These are phyloP conservation scores for Fusarium begoniae DNA, from an alignment of 2,329 filamentous ascomycete genomes.

Conservation along the genomic window DNA sequence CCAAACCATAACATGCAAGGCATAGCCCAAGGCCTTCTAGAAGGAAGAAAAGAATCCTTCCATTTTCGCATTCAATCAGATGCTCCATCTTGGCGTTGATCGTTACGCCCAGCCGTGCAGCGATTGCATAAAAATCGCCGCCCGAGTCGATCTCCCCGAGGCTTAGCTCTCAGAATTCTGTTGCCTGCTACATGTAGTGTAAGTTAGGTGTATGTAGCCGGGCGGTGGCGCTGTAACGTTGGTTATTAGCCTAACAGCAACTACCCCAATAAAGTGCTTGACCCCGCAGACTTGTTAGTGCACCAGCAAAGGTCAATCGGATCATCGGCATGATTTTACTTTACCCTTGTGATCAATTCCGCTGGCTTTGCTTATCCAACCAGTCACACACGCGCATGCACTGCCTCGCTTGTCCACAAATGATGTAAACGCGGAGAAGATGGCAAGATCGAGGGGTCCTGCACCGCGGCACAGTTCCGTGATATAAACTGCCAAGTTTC, in stretches of 20 bases:
- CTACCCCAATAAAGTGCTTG: neutral
- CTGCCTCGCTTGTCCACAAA: neutral
- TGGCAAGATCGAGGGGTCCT: neutral
- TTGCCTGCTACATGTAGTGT: neutral
- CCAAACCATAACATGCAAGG: neutral
- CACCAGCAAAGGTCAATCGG: neutral
- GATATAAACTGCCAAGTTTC: constrained; percentile 11
- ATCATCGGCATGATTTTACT: constrained; percentile 4
- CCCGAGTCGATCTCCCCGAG: neutral
- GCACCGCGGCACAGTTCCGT: neutral
- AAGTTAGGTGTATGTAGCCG: neutral
- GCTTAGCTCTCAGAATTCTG: neutral
- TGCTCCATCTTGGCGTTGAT: neutral
- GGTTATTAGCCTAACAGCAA: neutral
- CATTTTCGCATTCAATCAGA: neutral
- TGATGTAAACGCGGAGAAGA: neutral
- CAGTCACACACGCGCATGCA: neutral
- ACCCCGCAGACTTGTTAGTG: neutral
- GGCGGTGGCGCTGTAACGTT: constrained; percentile 3
- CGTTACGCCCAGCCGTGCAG: neutral
- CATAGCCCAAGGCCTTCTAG: neutral
- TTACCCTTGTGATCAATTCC: neutral
- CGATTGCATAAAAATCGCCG: neutral
- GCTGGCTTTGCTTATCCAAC: neutral
- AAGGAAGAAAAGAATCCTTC: neutral